Evolutionary conservation across 352 stramenopile genomes (phyloP).

Genomic region (Pythium phragmiticola): DNA sequence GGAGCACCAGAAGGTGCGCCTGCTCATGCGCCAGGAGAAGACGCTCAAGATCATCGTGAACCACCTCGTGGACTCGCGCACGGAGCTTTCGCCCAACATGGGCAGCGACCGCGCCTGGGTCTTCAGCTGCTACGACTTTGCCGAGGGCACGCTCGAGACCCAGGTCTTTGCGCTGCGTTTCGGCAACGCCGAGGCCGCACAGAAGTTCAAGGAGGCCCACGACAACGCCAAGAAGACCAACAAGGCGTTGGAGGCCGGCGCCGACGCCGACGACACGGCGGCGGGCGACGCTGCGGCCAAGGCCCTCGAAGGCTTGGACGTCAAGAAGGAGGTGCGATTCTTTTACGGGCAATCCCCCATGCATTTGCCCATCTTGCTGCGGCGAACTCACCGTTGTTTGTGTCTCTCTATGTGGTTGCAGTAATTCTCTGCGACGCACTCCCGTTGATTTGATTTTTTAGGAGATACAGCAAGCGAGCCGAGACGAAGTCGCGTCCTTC

Average conservation of each 20-base stretch:
- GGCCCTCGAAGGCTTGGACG: constrained; percentile 87
- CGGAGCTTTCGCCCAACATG: constrained; percentile 95
- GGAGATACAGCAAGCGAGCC: constrained; percentile 24
- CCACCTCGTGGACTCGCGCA: constrained; percentile 96
- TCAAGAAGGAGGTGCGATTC: constrained; percentile 85
- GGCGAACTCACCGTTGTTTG: neutral
- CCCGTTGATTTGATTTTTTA: constrained; percentile 35
- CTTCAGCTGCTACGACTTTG: constrained; percentile 98
- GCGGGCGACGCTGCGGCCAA: constrained; percentile 93
- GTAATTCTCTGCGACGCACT: constrained; percentile 23
- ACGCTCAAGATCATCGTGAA: constrained; percentile 99
- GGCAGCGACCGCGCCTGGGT: constrained; percentile 97
- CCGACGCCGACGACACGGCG: constrained; percentile 89
- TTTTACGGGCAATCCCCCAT: neutral
- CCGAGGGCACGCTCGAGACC: constrained; percentile 91
- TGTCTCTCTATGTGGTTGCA: constrained; percentile 10
- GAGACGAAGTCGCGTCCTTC: constrained; percentile 3
- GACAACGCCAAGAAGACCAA: constrained; percentile 92
- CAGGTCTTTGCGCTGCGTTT: constrained; percentile 93
- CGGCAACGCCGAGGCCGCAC: constrained; percentile 93
- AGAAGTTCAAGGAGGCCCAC: constrained; percentile 97
- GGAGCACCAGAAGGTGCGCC: constrained; percentile 91
- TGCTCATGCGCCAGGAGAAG: constrained; percentile 99
- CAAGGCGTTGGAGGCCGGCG: constrained; percentile 91
- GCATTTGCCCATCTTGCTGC: neutral